Base-by-base conservation (phyloP, 2,329 filamentous ascomycete species). In the Paraphaeosphaeria minitans region DNA sequence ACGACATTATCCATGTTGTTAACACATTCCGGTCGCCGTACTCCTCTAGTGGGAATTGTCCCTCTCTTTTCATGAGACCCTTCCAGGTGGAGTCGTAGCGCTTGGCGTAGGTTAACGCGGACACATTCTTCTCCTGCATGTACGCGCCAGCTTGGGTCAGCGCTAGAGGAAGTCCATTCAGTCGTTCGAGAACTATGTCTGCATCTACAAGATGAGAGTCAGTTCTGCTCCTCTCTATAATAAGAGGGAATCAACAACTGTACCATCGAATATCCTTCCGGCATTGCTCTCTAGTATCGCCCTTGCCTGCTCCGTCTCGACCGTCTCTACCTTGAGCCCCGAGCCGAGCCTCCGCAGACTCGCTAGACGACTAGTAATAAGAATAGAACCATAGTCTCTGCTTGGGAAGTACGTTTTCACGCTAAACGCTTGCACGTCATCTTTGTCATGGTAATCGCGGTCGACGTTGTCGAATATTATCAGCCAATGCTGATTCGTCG, bases 381-480 rank as follows among this genome's bases (percentile, higher is more conserved):
- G 66, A 48, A 82, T 72, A 1, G 75, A 75, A 75, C n/a, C 79
- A 79, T 81, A 77, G 43, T 79, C 60, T 1, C 70, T 52, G 13
- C 61, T 55, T 12, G 57, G 60, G 2, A 62, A 45, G 42, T 52
- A 62, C 14, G 57, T 55, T 1, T 60, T 58, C 33, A 80, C 75
- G 57, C 78, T 66, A 21, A 75, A 61, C 45, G 43, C 62, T 50
- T 49, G 45, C n/a, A 45, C 29, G 59, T 64, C 56, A 6, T 27
- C 41, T 29, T 48, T 55, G 39, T 57, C 55, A 29, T 56, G 29
- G 19, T 75, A 24, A 31, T 72, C 74, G 47, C 78, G 72, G 53
- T 81, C 75, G 48, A 78, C 78, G 56, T 64, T 64, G 55, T 80
- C 76, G 51, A 70, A 80, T 3, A 80, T 55, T 3, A 79, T 14